Percentiles rank a stretch among this genome's conserved stretches.
These are phyloP conservation scores for Ogataea thermomethanolica DNA, from an alignment of 805 yeast genomes.

Conservation along the genomic window DNA sequence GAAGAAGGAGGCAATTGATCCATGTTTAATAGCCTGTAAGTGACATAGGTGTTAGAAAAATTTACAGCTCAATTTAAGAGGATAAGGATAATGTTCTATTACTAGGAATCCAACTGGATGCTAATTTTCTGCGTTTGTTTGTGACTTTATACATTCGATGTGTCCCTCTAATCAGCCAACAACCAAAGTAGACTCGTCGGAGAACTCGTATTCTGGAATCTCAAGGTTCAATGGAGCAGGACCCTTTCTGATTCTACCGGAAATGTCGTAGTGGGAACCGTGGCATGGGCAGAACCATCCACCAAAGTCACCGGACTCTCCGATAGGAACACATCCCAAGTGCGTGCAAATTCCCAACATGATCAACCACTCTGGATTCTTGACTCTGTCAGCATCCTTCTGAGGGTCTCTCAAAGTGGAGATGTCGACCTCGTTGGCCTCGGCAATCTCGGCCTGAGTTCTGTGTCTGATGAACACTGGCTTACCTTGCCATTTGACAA, in stretches of 20 bases:
- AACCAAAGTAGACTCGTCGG: conserved; percentile 70
- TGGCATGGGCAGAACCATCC: conserved; percentile 99
- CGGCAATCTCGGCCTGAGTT: conserved; percentile 87
- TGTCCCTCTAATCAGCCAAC: conserved; percentile 79
- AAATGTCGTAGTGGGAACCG: conserved; percentile 99
- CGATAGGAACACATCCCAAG: conserved; percentile 99
- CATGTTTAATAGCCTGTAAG: background rate
- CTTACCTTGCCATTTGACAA: conserved; percentile 99
- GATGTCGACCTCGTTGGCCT: conserved; percentile 84
- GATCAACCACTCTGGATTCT: conserved; percentile 96
- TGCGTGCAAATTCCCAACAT: conserved; percentile 99
- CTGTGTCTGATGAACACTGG: conserved; percentile 99
- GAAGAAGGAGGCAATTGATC: conserved; percentile 10
- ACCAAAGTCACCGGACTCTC: conserved; percentile 99
- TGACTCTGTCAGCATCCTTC: conserved; percentile 86
- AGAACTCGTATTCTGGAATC: conserved; percentile 85
- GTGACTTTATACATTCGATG: conserved; percentile 13
- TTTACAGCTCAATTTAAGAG: background rate
- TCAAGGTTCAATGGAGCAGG: conserved; percentile 99
- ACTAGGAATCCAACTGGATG: conserved; percentile 10
- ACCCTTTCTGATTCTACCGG: conserved; percentile 99
- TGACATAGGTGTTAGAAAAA: conserved; percentile 3
- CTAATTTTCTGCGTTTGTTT: conserved; percentile 13
- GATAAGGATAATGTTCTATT: conserved; percentile 7
- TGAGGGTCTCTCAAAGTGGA: conserved; percentile 88